A percentile compares a stretch with the other conserved stretches of the same genome.
Evolutionary conservation across 2,329 filamentous ascomycete genomes (phyloP).

Genomic region (Alternaria sp.): DNA sequence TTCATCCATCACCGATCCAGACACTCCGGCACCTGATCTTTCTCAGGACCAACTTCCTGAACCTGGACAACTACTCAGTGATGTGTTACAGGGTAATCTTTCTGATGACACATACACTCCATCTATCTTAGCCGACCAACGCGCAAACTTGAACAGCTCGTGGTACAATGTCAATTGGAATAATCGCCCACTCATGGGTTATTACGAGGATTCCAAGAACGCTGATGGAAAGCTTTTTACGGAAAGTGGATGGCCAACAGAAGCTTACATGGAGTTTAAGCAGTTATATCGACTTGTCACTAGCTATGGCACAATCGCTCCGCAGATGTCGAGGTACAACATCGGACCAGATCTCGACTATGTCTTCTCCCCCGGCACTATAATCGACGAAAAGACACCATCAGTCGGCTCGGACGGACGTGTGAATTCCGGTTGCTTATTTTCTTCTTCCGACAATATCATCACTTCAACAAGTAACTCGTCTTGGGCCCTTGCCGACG

Average conservation of each 20-base stretch:
- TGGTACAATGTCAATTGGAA: conserved; percentile 60
- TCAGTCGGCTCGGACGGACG: conserved; percentile 51
- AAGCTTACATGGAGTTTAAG: conserved; percentile 65
- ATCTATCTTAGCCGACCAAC: conserved; percentile 58
- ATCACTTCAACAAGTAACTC: conserved; percentile 62
- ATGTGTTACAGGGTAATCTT: conserved; percentile 59
- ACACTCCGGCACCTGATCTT: conserved; percentile 54
- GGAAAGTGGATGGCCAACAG: conserved; percentile 70
- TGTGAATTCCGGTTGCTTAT: conserved; percentile 64
- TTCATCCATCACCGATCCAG: conserved; percentile 46
- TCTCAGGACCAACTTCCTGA: conserved; percentile 57
- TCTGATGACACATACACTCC: conserved; percentile 65
- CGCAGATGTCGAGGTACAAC: conserved; percentile 66
- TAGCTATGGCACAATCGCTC: conserved; percentile 65
- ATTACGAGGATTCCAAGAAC: conserved; percentile 58
- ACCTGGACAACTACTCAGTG: conserved; percentile 56
- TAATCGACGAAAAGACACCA: conserved; percentile 40
- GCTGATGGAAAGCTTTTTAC: conserved; percentile 56
- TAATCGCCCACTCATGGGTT: conserved; percentile 60
- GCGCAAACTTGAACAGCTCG: conserved; percentile 64
- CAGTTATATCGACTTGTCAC: conserved; percentile 63
- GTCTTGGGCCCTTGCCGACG: conserved; percentile 45
- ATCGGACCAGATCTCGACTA: conserved; percentile 58
- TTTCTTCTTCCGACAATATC: conserved; percentile 53
- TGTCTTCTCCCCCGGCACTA: conserved; percentile 63